These are phyloP conservation scores for Xylaria multiplex DNA, from an alignment of 2,329 filamentous ascomycete genomes.

Conservation along the genomic window DNA sequence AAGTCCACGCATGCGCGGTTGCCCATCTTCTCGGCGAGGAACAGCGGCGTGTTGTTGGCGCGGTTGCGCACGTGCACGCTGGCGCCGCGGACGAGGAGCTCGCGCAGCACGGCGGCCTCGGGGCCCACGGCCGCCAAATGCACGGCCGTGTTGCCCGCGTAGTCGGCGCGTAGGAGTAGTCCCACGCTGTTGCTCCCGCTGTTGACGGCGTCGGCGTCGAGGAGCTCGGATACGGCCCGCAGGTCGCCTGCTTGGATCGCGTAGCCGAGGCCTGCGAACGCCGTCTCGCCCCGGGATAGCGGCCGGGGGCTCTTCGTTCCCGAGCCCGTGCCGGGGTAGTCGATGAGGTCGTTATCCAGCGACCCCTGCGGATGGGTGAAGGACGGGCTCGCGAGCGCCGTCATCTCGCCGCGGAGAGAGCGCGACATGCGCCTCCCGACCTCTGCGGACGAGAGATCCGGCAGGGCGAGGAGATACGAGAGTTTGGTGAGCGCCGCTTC, in stretches of 20 bases:
- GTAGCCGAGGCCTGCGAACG: constrained; percentile 81
- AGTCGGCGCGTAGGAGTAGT: constrained; percentile 80
- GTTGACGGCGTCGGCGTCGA: constrained; percentile 68
- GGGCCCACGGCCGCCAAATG: constrained; percentile 67
- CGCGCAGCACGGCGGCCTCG: constrained; percentile 64
- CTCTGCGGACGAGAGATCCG: constrained; percentile 70
- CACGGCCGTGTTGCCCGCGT: constrained; percentile 79
- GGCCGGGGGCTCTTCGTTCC: constrained; percentile 62
- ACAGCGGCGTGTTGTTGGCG: constrained; percentile 73
- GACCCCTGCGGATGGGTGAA: constrained; percentile 78
- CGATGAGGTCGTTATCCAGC: constrained; percentile 48
- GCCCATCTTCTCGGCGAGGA: constrained; percentile 68
- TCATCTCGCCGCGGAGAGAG: constrained; percentile 86
- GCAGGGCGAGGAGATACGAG: constrained; percentile 80
- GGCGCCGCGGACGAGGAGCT: constrained; percentile 69
- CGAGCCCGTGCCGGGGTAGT: constrained; percentile 60
- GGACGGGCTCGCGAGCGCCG: constrained; percentile 75
- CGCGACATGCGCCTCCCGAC: constrained; percentile 77
- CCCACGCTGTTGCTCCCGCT: constrained; percentile 65
- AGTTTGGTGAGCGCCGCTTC: constrained; percentile 93
- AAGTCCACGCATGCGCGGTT: constrained; percentile 64
- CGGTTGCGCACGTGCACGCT: constrained; percentile 73
- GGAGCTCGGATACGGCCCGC: constrained; percentile 70
- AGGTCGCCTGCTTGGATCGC: constrained; percentile 79
- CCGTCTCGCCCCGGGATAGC: constrained; percentile 64